Percentiles rank a stretch among this genome's conserved stretches.
Conservation (phyloP, 805 yeast genomes). For the Nakazawaea wickerhamii region DNA sequence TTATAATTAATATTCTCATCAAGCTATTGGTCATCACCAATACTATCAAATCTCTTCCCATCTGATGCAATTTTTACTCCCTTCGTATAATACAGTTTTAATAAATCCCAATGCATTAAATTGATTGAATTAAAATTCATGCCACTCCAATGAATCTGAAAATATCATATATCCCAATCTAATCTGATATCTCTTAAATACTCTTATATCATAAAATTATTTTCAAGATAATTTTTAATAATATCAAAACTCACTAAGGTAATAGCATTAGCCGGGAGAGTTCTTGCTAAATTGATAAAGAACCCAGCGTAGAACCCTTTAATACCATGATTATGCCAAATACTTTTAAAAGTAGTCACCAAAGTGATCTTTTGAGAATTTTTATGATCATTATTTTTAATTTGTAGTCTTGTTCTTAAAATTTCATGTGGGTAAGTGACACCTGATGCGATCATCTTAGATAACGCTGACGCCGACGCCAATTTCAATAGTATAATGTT, state of each 20-base stretch:
- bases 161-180: too few relatives aligned
- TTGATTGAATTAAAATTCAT: too few relatives aligned
- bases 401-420: slow-evolving; percentile 84
- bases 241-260: slow-evolving; percentile 90
- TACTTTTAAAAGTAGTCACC: slow-evolving; percentile 30
- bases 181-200: too few relatives aligned
- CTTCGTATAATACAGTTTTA: too few relatives aligned
- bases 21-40: too few relatives aligned
- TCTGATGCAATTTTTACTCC: too few relatives aligned
- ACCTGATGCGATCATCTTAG: slow-evolving; percentile 85
- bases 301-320: slow-evolving; percentile 88
- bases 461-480: slow-evolving; percentile 64
- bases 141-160: background rate
- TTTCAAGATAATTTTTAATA: slow-evolving; percentile 48
- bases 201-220: slow-evolving; percentile 1
- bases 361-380: slow-evolving; percentile 14
- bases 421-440: slow-evolving; percentile 96
- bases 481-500: slow-evolving; percentile 30
- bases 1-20: too few relatives aligned
- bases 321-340: slow-evolving; percentile 65
- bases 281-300: slow-evolving; percentile 76
- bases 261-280: slow-evolving; percentile 94
- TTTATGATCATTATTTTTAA: slow-evolving; percentile 24
- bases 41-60: too few relatives aligned
- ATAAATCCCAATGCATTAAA: too few relatives aligned